These are phyloP conservation scores for Purshia tridentata DNA, from an alignment of 306 rosid genomes.

Conservation along the genomic window DNA sequence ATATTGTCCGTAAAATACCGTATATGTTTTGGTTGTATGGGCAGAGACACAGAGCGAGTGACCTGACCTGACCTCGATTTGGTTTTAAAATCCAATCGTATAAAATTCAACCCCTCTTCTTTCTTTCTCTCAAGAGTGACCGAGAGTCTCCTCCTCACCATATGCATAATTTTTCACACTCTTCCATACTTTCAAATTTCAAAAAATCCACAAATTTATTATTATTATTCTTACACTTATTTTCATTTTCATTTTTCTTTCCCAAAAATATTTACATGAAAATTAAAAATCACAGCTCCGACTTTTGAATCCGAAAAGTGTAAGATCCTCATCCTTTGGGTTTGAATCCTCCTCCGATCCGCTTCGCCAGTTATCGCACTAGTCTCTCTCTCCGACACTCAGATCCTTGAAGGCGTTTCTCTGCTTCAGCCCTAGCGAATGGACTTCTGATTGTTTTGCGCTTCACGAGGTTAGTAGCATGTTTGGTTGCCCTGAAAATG, in stretches of 20 bases:
- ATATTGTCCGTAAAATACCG: background rate
- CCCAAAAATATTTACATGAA: background rate
- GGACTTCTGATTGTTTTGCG: slow-evolving; percentile 42
- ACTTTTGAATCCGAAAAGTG: slow-evolving; percentile 40
- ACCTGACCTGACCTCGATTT: slow-evolving; percentile 22
- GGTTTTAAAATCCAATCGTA: slow-evolving; percentile 17
- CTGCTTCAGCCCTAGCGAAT: slow-evolving; percentile 33
- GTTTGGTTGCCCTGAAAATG: slow-evolving; percentile 23
- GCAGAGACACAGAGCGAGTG: background rate
- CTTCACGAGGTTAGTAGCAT: slow-evolving; percentile 39
- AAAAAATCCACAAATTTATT: slow-evolving; percentile 7
- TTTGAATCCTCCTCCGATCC: slow-evolving; percentile 66
- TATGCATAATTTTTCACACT: slow-evolving; percentile 13
- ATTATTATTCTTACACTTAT: background rate
- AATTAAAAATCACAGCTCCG: background rate
- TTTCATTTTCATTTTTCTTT: background rate
- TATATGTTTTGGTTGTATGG: background rate
- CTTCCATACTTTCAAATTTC: slow-evolving; percentile 27
- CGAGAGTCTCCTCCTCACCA: background rate
- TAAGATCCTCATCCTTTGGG: slow-evolving; percentile 46
- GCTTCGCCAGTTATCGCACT: slow-evolving; percentile 23
- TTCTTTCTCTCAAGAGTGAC: slow-evolving; percentile 10
- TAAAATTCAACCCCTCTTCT: background rate
- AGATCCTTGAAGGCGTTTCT: slow-evolving; percentile 45
- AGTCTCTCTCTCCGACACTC: slow-evolving; percentile 17